Percentiles rank a stretch among this genome's conserved stretches.
Evolutionary conservation across 2,329 filamentous ascomycete genomes (phyloP).

Genomic region (Ceratocystis diversiconidia): DNA sequence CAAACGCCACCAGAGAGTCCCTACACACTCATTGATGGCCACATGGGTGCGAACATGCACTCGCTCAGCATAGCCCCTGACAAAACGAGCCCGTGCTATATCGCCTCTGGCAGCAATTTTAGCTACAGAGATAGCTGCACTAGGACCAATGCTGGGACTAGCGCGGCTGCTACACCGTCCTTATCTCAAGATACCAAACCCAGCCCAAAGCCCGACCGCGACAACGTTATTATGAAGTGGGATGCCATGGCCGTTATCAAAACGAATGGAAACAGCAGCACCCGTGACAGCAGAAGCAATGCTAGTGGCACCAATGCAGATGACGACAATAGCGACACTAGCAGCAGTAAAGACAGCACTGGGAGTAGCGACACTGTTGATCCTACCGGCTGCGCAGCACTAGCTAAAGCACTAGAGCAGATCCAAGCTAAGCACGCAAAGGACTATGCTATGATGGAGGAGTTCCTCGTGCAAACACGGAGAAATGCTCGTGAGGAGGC

Average conservation of each 20-base stretch:
- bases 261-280: not conserved
- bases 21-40: not conserved
- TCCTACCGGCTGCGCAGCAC: not conserved
- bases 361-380: not conserved
- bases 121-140: not conserved
- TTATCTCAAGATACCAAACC: not conserved
- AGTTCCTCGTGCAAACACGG: not conserved
- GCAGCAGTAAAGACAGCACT: not conserved
- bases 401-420: not conserved
- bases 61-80: not conserved
- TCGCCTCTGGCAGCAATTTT: not conserved
- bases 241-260: not conserved
- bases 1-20: not conserved
- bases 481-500: not conserved
- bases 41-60: not conserved
- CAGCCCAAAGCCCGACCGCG: not conserved
- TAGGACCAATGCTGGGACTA: not conserved
- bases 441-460: conserved; percentile 2
- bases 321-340: not conserved
- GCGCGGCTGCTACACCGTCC: not conserved
- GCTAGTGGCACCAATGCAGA: not conserved
- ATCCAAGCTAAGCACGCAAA: not conserved
- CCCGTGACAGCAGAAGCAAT: not conserved
- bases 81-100: not conserved
- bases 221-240: not conserved